A percentile compares a stretch with the other conserved stretches of the same genome.
Conservation (phyloP, 2,329 filamentous ascomycete species). For the Botrytis squamosa region DNA sequence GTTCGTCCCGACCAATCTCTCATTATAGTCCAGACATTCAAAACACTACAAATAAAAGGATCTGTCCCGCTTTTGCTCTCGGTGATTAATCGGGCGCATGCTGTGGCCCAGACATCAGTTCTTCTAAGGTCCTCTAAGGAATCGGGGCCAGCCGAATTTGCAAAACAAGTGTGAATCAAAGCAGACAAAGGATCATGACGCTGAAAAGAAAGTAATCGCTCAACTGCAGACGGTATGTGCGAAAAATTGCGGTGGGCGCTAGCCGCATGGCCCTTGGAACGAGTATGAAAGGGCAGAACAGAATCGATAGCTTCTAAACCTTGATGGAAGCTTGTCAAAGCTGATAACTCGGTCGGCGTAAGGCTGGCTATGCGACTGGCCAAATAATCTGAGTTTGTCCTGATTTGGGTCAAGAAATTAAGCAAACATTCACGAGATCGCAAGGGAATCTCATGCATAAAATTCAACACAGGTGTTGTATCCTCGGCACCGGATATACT, state of each 20-base stretch:
- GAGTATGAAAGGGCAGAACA: constrained; percentile 68
- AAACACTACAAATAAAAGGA: constrained; percentile 76
- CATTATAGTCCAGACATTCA: constrained; percentile 85
- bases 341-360: constrained; percentile 71
- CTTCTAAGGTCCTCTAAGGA: constrained; percentile 77
- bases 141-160: constrained; percentile 78
- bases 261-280: constrained; percentile 46
- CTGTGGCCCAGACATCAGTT: constrained; percentile 83
- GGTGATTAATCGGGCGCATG: constrained; percentile 78
- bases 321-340: constrained; percentile 75
- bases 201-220: constrained; percentile 84
- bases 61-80: constrained; percentile 75
- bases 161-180: constrained; percentile 85
- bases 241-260: constrained; percentile 48
- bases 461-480: constrained; percentile 49
- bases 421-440: constrained; percentile 74
- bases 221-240: constrained; percentile 63
- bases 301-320: constrained; percentile 80
- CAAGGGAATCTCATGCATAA: constrained; percentile 71
- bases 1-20: constrained; percentile 86
- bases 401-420: constrained; percentile 75
- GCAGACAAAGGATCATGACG: constrained; percentile 82
- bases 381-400: constrained; percentile 84
- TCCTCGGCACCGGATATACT: constrained; percentile 42
- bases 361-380: constrained; percentile 77